Percentiles rank a stretch among this genome's conserved stretches.
phyloP scores from a whole-genome alignment of 1,284 basidiomycete species.

The Taiwanofungus camphoratus region DNA sequence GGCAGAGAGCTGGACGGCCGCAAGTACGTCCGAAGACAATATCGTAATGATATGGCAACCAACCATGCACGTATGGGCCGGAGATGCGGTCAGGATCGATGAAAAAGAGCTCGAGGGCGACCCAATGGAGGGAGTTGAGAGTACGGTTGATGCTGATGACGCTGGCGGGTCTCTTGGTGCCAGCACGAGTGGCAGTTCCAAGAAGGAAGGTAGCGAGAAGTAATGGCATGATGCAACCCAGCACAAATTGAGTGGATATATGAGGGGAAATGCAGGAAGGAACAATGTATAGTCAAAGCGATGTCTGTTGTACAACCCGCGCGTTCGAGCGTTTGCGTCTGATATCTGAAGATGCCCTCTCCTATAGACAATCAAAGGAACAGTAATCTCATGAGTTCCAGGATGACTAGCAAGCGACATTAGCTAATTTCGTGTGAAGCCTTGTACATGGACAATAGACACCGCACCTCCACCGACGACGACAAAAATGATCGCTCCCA shows the following conservation, averaged over 20 bases:
- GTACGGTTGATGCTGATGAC: neutral
- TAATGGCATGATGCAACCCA: too few relatives aligned
- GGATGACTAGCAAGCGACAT: slow-evolving; percentile 47
- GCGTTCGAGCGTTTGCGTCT: neutral
- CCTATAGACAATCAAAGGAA: slow-evolving; percentile 43
- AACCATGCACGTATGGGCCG: slow-evolving; percentile 82
- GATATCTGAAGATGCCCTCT: neutral
- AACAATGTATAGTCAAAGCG: neutral
- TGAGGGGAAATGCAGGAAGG: neutral
- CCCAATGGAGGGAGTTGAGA: slow-evolving; percentile 70
- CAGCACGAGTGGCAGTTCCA: slow-evolving; percentile 8
- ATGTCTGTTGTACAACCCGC: slow-evolving; percentile 18
- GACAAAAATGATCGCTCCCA: slow-evolving; percentile 65
- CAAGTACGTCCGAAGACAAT: slow-evolving; percentile 82
- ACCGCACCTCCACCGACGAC: slow-evolving; percentile 72
- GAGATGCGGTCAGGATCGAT: slow-evolving; percentile 73
- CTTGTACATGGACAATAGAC: slow-evolving; percentile 12
- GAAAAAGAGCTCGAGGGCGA: slow-evolving; percentile 73
- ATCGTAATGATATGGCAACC: slow-evolving; percentile 88
- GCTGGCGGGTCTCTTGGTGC: slow-evolving; percentile 4
- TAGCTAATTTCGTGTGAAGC: slow-evolving; percentile 6
- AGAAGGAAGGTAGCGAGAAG: slow-evolving; percentile 1
- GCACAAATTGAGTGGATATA: neutral
- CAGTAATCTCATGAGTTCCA: slow-evolving; percentile 60
- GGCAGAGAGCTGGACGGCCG: slow-evolving; percentile 71